These are phyloP conservation scores for Metarhizium anisopliae DNA, from an alignment of 2,329 filamentous ascomycete genomes.

Conservation along the genomic window DNA sequence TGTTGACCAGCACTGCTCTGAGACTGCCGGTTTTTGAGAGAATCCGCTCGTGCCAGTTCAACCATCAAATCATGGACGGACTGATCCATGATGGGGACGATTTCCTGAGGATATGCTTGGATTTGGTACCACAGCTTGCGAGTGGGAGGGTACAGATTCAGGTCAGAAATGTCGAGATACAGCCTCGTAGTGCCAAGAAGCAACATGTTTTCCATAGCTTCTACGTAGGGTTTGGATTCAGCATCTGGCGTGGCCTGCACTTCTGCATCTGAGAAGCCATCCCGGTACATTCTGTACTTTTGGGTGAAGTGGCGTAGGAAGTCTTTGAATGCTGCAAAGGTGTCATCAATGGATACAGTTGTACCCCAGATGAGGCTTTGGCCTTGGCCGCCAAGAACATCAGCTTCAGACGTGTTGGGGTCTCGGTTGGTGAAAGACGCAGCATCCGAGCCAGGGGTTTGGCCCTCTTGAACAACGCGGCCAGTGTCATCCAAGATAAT, in stretches of 20 bases:
- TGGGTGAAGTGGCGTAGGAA: conserved; percentile 86
- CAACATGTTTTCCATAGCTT: conserved; percentile 84
- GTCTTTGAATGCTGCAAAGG: conserved; percentile 78
- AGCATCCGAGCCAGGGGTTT: conserved; percentile 44
- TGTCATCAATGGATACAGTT: conserved; percentile 87
- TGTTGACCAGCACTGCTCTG: conserved; percentile 44
- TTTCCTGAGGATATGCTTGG: conserved; percentile 89
- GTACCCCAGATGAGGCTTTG: conserved; percentile 92
- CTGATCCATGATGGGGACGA: conserved; percentile 94
- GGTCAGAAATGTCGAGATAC: conserved; percentile 79
- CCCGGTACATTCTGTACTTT: conserved; percentile 88
- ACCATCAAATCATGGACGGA: conserved; percentile 88
- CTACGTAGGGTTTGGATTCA: conserved; percentile 73
- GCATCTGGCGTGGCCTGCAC: conserved; percentile 61
- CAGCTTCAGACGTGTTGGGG: conserved; percentile 85
- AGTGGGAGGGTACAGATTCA: conserved; percentile 88
- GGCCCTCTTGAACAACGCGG: conserved; percentile 46
- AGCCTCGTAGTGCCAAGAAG: conserved; percentile 74
- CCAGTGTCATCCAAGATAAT: conserved; percentile 52
- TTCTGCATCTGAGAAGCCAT: conserved; percentile 73
- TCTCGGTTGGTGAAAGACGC: conserved; percentile 55
- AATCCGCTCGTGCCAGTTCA: conserved; percentile 75
- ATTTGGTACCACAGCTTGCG: conserved; percentile 93
- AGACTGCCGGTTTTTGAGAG: conserved; percentile 57
- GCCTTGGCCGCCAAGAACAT: conserved; percentile 72